A percentile compares a stretch with the other conserved stretches of the same genome.
These are phyloP conservation scores for Candida succiphila DNA, from an alignment of 805 yeast genomes.

Conservation along the genomic window DNA sequence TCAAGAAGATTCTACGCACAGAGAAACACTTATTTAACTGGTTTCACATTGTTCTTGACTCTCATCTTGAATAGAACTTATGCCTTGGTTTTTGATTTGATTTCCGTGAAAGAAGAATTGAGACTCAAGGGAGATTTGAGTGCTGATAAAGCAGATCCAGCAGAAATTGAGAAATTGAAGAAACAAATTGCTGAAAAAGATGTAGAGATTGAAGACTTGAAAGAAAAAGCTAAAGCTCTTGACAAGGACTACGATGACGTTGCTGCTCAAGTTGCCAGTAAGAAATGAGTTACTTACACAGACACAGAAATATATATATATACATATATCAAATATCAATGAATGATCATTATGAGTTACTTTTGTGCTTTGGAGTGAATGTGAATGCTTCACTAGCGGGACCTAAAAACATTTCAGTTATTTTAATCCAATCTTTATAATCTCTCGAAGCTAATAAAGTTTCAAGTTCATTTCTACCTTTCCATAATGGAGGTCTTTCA, in stretches of 20 bases:
- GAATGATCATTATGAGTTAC: conserved; percentile 84
- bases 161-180: conserved; percentile 38
- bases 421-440: conserved; percentile 90
- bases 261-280: not conserved
- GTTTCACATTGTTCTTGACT: conserved; percentile 86
- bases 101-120: conserved; percentile 49
- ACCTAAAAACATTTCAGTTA: conserved; percentile 92
- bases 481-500: conserved; percentile 91
- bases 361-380: conserved; percentile 91
- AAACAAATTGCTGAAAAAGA: conserved; percentile 47
- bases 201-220: conserved; percentile 53
- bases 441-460: conserved; percentile 79
- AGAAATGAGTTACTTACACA: too few relatives aligned
- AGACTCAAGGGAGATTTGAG: conserved; percentile 7
- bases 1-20: conserved; percentile 93
- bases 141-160: conserved; percentile 13
- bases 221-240: conserved; percentile 63
- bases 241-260: conserved; percentile 47
- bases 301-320: too few relatives aligned
- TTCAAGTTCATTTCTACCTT: conserved; percentile 87
- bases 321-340: too few relatives aligned
- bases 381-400: conserved; percentile 66
- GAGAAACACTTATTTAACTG: conserved; percentile 92
- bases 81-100: conserved; percentile 64
- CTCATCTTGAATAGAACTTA: conserved; percentile 80